These are phyloP conservation scores for Jatropha multifida DNA, from an alignment of 441 rosid genomes.

Conservation along the genomic window DNA sequence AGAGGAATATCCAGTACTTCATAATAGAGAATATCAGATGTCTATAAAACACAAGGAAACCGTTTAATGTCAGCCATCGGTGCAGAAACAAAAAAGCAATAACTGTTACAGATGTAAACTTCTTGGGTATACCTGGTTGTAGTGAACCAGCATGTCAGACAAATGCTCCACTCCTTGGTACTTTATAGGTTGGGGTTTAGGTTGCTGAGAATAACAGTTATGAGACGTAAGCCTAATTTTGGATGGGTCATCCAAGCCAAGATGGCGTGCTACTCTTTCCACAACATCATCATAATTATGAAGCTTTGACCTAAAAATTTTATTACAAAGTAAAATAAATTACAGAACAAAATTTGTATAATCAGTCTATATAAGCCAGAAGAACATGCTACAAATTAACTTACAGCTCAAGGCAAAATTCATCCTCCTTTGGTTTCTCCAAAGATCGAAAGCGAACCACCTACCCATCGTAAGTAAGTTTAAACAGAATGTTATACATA, in stretches of 20 bases:
- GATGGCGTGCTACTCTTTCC: constrained; percentile 74
- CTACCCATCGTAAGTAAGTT: constrained; percentile 32
- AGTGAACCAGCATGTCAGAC: constrained; percentile 88
- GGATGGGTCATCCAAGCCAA: constrained; percentile 84
- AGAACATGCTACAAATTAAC: constrained; percentile 26
- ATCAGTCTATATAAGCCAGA: background rate
- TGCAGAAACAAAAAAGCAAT: constrained; percentile 2
- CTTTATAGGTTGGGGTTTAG: constrained; percentile 92
- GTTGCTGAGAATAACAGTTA: constrained; percentile 98
- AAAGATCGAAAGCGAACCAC: constrained; percentile 85
- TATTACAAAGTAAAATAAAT: background rate
- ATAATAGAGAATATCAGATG: constrained; percentile 86
- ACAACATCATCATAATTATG: constrained; percentile 90
- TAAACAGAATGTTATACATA: background rate
- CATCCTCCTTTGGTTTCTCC: constrained; percentile 95
- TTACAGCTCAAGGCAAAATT: constrained; percentile 85
- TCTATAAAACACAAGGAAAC: constrained; percentile 44
- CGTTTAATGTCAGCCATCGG: constrained; percentile 19
- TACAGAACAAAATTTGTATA: background rate
- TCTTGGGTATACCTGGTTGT: constrained; percentile 69
- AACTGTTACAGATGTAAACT: background rate
- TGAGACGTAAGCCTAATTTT: constrained; percentile 97
- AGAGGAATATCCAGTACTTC: constrained; percentile 98
- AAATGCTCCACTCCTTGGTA: constrained; percentile 87
- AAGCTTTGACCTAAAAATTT: constrained; percentile 70